phyloP scores from a whole-genome alignment of 1,139 yeast species.

The Torulaspora pretoriensis region DNA sequence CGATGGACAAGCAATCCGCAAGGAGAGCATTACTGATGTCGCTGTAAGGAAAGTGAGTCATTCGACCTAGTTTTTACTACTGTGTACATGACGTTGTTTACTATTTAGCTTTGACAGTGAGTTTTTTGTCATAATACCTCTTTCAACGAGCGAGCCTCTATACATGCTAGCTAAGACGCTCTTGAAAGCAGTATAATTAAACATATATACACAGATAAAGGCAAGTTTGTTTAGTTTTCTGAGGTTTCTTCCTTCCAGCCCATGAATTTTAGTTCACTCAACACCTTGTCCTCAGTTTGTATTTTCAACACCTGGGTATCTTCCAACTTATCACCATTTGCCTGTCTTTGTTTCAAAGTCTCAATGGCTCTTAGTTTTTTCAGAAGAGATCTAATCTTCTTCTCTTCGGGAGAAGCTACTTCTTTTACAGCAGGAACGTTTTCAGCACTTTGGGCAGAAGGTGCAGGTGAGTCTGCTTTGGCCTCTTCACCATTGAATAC shows the following conservation, averaged over 20 bases:
- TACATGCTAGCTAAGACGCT: background rate
- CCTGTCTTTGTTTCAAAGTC: constrained; percentile 79
- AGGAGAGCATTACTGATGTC: background rate
- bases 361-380: constrained; percentile 94
- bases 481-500: constrained; percentile 16
- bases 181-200: background rate
- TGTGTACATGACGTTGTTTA: background rate
- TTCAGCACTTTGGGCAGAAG: constrained; percentile 23
- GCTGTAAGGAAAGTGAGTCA: background rate
- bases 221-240: background rate
- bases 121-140: too few species aligned
- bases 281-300: constrained; percentile 74
- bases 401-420: constrained; percentile 57
- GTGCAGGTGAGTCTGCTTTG: constrained; percentile 30
- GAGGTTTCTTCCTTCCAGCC: constrained; percentile 54
- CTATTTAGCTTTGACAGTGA: background rate
- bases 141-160: background rate
- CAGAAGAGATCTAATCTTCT: constrained; percentile 82
- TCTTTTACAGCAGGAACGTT: constrained; percentile 20
- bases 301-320: constrained; percentile 91
- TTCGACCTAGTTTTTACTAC: background rate
- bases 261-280: constrained; percentile 63
- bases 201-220: constrained; percentile 1
- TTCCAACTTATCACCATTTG: constrained; percentile 78
- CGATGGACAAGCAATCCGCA: constrained; percentile 1